A percentile compares a stretch with the other conserved stretches of the same genome.
Conservation (phyloP, 2,329 filamentous ascomycete species). For the Dryadomyces quercus-mongolicae region DNA sequence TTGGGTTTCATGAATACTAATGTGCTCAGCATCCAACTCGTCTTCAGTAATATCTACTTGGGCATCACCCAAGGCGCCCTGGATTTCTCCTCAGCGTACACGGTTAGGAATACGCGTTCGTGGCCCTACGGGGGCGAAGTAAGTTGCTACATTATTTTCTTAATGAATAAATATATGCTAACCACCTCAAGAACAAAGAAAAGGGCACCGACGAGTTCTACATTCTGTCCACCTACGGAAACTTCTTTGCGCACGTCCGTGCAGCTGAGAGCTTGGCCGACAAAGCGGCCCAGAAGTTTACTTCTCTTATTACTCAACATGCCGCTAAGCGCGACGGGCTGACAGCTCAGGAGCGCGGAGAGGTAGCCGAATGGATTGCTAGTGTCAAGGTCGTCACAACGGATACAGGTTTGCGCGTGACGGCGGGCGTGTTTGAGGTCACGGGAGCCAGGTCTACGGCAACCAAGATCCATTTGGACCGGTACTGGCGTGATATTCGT, state of each 20-base stretch:
- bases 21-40: constrained; percentile 43
- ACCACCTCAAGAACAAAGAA: constrained; percentile 32
- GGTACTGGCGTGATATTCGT: constrained; percentile 55
- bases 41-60: constrained; percentile 56
- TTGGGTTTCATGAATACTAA: not conserved
- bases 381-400: constrained; percentile 51
- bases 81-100: constrained; percentile 43
- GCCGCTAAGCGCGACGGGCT: constrained; percentile 27
- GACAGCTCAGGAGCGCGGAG: constrained; percentile 40
- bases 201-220: constrained; percentile 51
- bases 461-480: constrained; percentile 46
- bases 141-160: constrained; percentile 7
- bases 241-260: constrained; percentile 48
- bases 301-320: constrained; percentile 32
- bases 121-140: constrained; percentile 55
- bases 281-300: constrained; percentile 36
- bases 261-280: constrained; percentile 48
- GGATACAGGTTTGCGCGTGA: constrained; percentile 45
- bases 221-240: constrained; percentile 51
- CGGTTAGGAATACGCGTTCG: constrained; percentile 39
- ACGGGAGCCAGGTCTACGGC: constrained; percentile 47
- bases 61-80: constrained; percentile 50
- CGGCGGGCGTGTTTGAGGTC: constrained; percentile 51
- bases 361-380: constrained; percentile 50
- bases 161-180: not conserved